These are phyloP conservation scores for Monotropa hypopitys DNA, from an alignment of 179 eudicot genomes.

Conservation along the genomic window DNA sequence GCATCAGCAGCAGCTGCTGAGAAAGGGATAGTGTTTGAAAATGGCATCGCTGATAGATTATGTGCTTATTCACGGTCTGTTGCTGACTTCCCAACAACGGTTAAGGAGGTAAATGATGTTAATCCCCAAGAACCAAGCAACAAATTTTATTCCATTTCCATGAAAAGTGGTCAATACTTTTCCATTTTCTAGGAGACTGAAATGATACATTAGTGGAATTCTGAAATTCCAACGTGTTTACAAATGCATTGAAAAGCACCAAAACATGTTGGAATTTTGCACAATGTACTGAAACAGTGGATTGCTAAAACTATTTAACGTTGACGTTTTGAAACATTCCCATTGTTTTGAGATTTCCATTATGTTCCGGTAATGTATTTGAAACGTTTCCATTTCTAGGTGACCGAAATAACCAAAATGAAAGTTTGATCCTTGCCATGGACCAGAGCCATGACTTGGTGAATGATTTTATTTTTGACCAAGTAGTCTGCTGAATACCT, in stretches of 20 bases:
- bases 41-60: conserved; percentile 60
- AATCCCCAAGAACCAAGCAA: not conserved
- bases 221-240: not conserved
- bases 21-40: conserved; percentile 64
- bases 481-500: not conserved
- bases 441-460: not conserved
- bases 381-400: not conserved
- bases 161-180: not conserved
- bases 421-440: not conserved
- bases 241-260: not conserved
- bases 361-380: not conserved
- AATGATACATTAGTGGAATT: not conserved
- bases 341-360: not conserved
- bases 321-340: not conserved
- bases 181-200: not conserved
- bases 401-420: not conserved
- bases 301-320: not conserved
- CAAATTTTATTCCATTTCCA: not conserved
- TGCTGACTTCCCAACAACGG: conserved; percentile 94
- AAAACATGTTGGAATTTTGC: not conserved
- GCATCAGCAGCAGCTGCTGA: conserved; percentile 81
- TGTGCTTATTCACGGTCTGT: conserved; percentile 96
- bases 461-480: not conserved
- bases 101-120: conserved; percentile 58
- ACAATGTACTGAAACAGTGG: not conserved